Percentiles rank a stretch among this genome's conserved stretches.
These are phyloP conservation scores for Trichoderma hamatum DNA, from an alignment of 2,329 filamentous ascomycete genomes.

Conservation along the genomic window DNA sequence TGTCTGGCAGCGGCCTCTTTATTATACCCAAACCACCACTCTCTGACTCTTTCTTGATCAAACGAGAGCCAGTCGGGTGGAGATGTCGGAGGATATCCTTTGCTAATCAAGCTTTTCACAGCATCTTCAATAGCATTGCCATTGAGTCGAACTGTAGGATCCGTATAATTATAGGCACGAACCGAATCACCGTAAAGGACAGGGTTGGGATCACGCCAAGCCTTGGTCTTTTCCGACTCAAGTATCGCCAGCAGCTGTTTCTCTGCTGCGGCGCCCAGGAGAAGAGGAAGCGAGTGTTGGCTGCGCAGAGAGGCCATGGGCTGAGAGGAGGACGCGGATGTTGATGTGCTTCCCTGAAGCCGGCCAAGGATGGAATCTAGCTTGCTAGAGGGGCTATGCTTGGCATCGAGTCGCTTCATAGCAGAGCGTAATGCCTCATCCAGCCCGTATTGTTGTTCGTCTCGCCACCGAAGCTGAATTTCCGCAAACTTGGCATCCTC, in stretches of 20 bases:
- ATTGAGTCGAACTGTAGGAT: constrained; percentile 48
- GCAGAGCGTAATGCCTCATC: constrained; percentile 49
- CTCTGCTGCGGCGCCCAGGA: constrained; percentile 42
- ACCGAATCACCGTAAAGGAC: constrained; percentile 38
- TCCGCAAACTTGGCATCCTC: constrained; percentile 51
- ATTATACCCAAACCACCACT: constrained; percentile 57
- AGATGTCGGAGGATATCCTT: constrained; percentile 53
- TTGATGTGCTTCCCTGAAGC: constrained; percentile 34
- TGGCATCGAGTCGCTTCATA: constrained; percentile 47
- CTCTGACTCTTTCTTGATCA: constrained; percentile 50
- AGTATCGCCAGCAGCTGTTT: constrained; percentile 50
- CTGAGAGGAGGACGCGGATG: constrained; percentile 29
- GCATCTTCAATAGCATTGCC: constrained; percentile 49
- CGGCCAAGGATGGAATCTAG: constrained; percentile 47
- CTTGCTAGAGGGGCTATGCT: constrained; percentile 41
- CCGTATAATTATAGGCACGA: constrained; percentile 45
- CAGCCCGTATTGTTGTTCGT: constrained; percentile 49
- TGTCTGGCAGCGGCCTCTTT: constrained; percentile 45
- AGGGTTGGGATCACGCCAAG: constrained; percentile 49
- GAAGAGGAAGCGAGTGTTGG: constrained; percentile 33
- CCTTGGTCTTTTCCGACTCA: constrained; percentile 47
- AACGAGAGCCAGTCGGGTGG: constrained; percentile 57
- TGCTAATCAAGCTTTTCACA: constrained; percentile 47
- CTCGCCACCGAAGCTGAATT: constrained; percentile 53
- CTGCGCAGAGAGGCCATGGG: constrained; percentile 21